Conservation (phyloP, 495 filamentous ascomycete species). For the Jackrogersella minutella region DNA sequence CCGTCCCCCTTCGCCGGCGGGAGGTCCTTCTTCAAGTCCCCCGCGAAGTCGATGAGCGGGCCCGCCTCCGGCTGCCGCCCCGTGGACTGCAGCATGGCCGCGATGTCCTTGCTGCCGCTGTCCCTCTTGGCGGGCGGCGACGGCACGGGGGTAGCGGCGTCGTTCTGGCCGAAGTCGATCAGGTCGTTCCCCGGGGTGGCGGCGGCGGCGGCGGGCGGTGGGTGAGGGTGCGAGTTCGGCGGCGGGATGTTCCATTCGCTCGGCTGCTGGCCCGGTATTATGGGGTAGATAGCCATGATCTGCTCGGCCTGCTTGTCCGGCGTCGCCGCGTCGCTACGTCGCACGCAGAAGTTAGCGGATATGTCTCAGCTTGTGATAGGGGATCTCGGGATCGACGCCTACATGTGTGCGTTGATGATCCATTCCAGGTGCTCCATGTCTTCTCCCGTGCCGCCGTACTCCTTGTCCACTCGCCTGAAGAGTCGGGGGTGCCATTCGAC, state of each 20-base stretch:
- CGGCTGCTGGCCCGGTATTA: slow-evolving; percentile 74
- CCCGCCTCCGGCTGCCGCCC: slow-evolving; percentile 47
- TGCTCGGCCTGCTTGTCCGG: slow-evolving; percentile 80
- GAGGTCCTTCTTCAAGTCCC: slow-evolving; percentile 56
- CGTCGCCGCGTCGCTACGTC: slow-evolving; percentile 65
- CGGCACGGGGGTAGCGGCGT: slow-evolving; percentile 27
- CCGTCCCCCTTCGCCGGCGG: slow-evolving; percentile 45
- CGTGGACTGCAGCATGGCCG: slow-evolving; percentile 51
- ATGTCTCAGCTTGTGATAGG: background rate
- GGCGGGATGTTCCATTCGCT: slow-evolving; percentile 52
- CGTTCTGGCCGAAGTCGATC: slow-evolving; percentile 57
- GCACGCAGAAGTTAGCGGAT: slow-evolving; percentile 45
- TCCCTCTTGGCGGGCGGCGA: slow-evolving; percentile 29
- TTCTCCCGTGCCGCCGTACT: slow-evolving; percentile 76
- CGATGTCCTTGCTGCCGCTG: slow-evolving; percentile 50
- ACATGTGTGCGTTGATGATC: slow-evolving; percentile 93
- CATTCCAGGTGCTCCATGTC: slow-evolving; percentile 91
- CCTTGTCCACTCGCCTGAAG: slow-evolving; percentile 78
- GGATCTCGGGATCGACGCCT: slow-evolving; percentile 41
- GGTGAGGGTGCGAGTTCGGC: slow-evolving; percentile 31
- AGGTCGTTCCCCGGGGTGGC: too few relatives aligned
- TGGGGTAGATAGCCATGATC: slow-evolving; percentile 85
- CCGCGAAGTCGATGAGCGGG: slow-evolving; percentile 60
- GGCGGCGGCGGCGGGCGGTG: too few relatives aligned
- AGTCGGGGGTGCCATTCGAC: slow-evolving; percentile 89